Conservation (phyloP, 371 early-diverging fungal genomes). For the Rhizopus arrhizus region DNA sequence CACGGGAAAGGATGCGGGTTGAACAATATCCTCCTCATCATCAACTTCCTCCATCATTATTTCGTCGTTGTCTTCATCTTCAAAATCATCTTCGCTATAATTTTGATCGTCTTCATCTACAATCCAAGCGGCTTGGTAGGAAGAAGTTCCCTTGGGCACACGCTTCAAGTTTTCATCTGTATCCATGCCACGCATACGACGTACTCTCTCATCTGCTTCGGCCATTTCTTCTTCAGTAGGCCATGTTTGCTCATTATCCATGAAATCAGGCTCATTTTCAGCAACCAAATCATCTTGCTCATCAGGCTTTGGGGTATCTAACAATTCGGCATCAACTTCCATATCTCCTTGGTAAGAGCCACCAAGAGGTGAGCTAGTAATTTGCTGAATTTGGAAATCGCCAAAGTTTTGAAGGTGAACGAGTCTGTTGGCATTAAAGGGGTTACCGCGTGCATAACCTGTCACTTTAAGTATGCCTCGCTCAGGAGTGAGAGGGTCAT, state of each 20-base stretch:
- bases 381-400: slow-evolving; percentile 84
- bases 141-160: slow-evolving; percentile 93
- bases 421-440: slow-evolving; percentile 85
- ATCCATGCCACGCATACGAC: slow-evolving; percentile 35
- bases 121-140: slow-evolving; percentile 98
- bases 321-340: slow-evolving; percentile 53
- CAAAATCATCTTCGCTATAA: slow-evolving; percentile 66
- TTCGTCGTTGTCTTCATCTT: slow-evolving; percentile 50
- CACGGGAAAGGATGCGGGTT: slow-evolving; percentile 33
- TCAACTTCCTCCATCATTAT: slow-evolving; percentile 46
- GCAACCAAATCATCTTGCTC: slow-evolving; percentile 73
- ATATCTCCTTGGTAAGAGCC: slow-evolving; percentile 28
- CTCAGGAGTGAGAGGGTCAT: slow-evolving; percentile 49
- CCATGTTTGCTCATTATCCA: slow-evolving; percentile 97
- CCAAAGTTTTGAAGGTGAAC: slow-evolving; percentile 91
- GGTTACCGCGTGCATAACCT: slow-evolving; percentile 81
- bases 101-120: slow-evolving; percentile 74
- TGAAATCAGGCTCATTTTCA: slow-evolving; percentile 86
- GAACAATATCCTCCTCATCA: slow-evolving; percentile 30
- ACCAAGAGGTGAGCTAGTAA: slow-evolving; percentile 33
- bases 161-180: slow-evolving; percentile 45
- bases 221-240: slow-evolving; percentile 93
- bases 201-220: slow-evolving; percentile 70
- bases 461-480: slow-evolving; percentile 77
- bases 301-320: slow-evolving; percentile 67